Evolutionary conservation across 352 stramenopile genomes (phyloP), one percentile per base, ranked within the genome.

Genomic region (Aphanomyces euteiches): DNA sequence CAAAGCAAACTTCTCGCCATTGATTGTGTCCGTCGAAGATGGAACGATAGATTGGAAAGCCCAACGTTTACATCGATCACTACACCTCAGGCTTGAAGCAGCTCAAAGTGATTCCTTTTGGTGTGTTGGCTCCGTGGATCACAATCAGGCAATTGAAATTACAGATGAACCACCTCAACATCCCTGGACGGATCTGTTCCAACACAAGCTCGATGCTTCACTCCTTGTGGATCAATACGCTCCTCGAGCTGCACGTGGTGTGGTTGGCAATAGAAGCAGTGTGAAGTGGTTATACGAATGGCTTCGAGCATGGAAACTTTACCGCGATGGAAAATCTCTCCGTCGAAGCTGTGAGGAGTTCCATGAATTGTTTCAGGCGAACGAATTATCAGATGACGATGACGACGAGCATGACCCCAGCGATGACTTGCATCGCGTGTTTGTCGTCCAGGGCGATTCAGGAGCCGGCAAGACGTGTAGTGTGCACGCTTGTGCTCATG

Each of bases 401-500:
- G 77, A 84, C 57, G 82, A 77, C 7, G 86, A 91, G 4, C 75
- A 82, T 3, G 81, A 90, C 54, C 69, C 80, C 45, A 78, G 77
- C 7, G 69, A 69, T 3, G 79, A 88, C 5, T 72, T 94, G 19
- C 89, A 79, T 28, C 82, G 81, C 4, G 38, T 94, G 21, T 90
- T 94, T 56, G 76, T 94, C 12, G 56, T 94, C n/a, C 72, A 92
- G 38, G 86, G 86, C 5, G 82, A 88, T 41, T 85, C 84, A 6
- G 84, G 85, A 34, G 74, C 81, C 3, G 87, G 87, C 54, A 94
- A 94, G 72, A 93, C 85, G 4, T 82, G 83, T n/a, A 79, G 82
- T 1, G 85, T 93, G 7, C 92, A 90, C 53, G 87, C 85, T 1
- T 94, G 87, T 28, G 85, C 87, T 0, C 82, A 90, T 67, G 87